These are phyloP conservation scores for Xylariaceae sp. DNA, from an alignment of 2,329 filamentous ascomycete species.

Conservation along the genomic window DNA sequence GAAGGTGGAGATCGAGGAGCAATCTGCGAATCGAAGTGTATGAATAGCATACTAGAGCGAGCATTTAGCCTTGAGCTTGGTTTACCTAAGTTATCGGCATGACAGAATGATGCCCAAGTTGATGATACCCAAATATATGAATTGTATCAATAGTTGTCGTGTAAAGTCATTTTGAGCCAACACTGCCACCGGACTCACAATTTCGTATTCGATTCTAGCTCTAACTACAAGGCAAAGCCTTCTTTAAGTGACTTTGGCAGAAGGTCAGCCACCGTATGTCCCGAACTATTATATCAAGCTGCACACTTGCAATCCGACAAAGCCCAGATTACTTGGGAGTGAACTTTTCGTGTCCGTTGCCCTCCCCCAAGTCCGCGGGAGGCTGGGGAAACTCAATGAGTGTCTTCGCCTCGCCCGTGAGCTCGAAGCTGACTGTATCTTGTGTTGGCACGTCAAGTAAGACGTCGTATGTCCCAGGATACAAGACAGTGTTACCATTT, in stretches of 20 bases:
- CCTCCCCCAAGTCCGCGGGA: slow-evolving; percentile 29
- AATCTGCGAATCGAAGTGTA: slow-evolving; percentile 20
- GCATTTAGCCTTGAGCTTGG: neutral
- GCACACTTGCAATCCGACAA: neutral
- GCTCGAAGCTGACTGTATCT: slow-evolving; percentile 42
- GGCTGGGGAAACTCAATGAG: slow-evolving; percentile 41
- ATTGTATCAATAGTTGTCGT: too few relatives aligned
- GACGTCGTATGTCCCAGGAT: slow-evolving; percentile 49
- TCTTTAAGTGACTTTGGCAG: neutral
- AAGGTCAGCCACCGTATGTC: neutral
- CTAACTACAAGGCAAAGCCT: neutral
- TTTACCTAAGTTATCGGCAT: neutral
- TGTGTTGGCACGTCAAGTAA: slow-evolving; percentile 43
- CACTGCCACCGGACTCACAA: too few relatives aligned
- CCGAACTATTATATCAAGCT: neutral
- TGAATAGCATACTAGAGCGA: neutral
- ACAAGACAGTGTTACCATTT: slow-evolving; percentile 49
- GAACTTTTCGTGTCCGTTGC: slow-evolving; percentile 31
- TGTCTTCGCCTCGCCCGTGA: slow-evolving; percentile 42
- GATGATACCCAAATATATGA: neutral
- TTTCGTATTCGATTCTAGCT: neutral
- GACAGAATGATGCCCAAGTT: neutral
- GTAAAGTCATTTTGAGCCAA: too few relatives aligned
- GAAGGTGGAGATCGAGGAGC: slow-evolving; percentile 27
- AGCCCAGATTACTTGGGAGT: slow-evolving; percentile 9